Conservation (phyloP, 768 basidiomycete genomes). For the Favolaschia claudopus region DNA sequence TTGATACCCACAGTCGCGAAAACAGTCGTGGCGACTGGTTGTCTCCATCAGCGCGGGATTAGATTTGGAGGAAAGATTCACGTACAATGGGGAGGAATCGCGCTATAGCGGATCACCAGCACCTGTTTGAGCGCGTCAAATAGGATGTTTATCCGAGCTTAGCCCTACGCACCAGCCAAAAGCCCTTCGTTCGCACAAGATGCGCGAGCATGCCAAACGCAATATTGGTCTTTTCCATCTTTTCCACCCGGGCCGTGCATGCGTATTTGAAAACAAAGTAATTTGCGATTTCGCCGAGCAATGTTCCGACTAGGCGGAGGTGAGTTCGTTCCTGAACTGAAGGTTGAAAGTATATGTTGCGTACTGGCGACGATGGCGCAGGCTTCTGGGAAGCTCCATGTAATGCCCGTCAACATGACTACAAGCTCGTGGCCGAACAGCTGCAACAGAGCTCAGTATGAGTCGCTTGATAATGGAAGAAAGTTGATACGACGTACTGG, state of each 20-base stretch:
- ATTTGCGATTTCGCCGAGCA: conserved; percentile 21
- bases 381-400: conserved; percentile 11
- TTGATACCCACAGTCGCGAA: conserved; percentile 15
- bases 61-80: background rate
- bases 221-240: background rate
- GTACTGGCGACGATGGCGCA: conserved; percentile 1
- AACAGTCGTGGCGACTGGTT: conserved; percentile 11
- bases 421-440: conserved; percentile 18
- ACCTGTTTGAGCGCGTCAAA: background rate
- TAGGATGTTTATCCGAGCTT: background rate
- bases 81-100: conserved; percentile 1
- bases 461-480: too few relatives aligned
- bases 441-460: too few relatives aligned
- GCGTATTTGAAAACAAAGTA: conserved; percentile 3
- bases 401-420: conserved; percentile 4
- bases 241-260: background rate
- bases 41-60: background rate
- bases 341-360: background rate
- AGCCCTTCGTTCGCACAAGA: background rate
- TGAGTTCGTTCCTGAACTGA: background rate
- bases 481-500: background rate
- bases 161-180: background rate
- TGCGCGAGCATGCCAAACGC: background rate
- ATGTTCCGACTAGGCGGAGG: background rate
- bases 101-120: background rate